These are phyloP conservation scores for Penicillium sclerotiorum DNA, from an alignment of 2,329 filamentous ascomycete species.

Conservation along the genomic window DNA sequence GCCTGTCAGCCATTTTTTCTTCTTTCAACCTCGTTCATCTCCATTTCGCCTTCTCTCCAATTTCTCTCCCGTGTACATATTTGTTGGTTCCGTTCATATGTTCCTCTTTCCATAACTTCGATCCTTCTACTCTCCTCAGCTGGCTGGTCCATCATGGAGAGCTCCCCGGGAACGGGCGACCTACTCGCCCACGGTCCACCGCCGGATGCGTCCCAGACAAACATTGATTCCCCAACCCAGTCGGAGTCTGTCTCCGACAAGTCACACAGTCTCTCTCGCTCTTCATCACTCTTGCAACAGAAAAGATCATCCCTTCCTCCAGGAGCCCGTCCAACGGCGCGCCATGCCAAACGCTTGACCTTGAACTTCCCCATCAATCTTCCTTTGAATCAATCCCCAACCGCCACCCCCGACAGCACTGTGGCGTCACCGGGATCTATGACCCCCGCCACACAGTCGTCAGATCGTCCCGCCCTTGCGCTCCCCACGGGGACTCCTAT, in stretches of 20 bases:
- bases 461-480: slow-evolving; percentile 34
- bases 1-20: slow-evolving; percentile 9
- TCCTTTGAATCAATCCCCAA: slow-evolving; percentile 26
- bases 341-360: slow-evolving; percentile 49
- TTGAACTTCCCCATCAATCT: slow-evolving; percentile 52
- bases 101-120: neutral
- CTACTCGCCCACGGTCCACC: slow-evolving; percentile 26
- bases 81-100: slow-evolving; percentile 6
- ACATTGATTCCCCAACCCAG: slow-evolving; percentile 13
- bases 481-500: slow-evolving; percentile 30
- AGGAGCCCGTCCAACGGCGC: slow-evolving; percentile 38
- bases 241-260: slow-evolving; percentile 21
- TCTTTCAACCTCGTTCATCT: slow-evolving; percentile 4
- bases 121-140: slow-evolving; percentile 11
- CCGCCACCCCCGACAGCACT: slow-evolving; percentile 25
- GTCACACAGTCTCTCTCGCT: slow-evolving; percentile 16
- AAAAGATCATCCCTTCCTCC: slow-evolving; percentile 38
- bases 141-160: slow-evolving; percentile 38
- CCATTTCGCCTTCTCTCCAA: no score
- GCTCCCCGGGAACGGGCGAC: slow-evolving; percentile 34
- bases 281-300: slow-evolving; percentile 24
- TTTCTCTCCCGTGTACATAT: no score
- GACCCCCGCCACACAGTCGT: slow-evolving; percentile 37
- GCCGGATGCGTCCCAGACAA: slow-evolving; percentile 34
- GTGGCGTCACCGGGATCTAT: slow-evolving; percentile 34